Evolutionary conservation across 208 protist species (phyloP).

Genomic region (Crithidia bombi): DNA sequence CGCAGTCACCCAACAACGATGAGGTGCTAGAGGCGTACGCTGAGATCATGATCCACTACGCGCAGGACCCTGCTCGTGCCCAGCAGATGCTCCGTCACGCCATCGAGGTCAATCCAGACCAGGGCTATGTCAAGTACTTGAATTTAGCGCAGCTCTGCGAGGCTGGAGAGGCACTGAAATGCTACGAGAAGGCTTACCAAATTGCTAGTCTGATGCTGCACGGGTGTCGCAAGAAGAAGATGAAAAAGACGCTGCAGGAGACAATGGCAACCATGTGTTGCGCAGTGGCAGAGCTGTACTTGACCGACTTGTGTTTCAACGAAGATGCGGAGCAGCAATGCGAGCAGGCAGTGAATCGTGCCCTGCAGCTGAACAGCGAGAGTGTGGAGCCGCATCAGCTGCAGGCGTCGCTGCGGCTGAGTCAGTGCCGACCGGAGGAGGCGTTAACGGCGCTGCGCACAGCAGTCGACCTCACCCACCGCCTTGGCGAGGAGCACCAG

Average conservation of each 20-base stretch:
- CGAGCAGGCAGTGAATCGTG: slow-evolving; percentile 62
- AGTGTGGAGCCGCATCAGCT: slow-evolving; percentile 87
- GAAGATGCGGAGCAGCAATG: slow-evolving; percentile 86
- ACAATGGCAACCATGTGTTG: slow-evolving; percentile 86
- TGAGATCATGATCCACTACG: slow-evolving; percentile 91
- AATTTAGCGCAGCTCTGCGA: slow-evolving; percentile 90
- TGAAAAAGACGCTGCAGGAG: slow-evolving; percentile 60
- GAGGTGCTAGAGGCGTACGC: slow-evolving; percentile 93
- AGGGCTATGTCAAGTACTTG: slow-evolving; percentile 91
- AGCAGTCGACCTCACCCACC: slow-evolving; percentile 82
- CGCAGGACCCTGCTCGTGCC: slow-evolving; percentile 65
- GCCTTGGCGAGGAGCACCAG: slow-evolving; percentile 84
- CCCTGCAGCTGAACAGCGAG: slow-evolving; percentile 54
- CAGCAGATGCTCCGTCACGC: slow-evolving; percentile 87
- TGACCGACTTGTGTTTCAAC: slow-evolving; percentile 90
- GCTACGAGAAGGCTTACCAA: slow-evolving; percentile 80
- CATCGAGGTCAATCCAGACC: slow-evolving; percentile 81
- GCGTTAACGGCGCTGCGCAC: slow-evolving; percentile 62
- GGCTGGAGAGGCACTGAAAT: slow-evolving; percentile 74
- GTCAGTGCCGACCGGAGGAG: slow-evolving; percentile 75
- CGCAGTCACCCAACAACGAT: slow-evolving; percentile 77
- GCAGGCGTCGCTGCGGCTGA: slow-evolving; percentile 81
- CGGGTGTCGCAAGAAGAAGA: slow-evolving; percentile 59
- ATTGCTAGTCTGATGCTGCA: slow-evolving; percentile 64
- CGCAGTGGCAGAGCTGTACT: slow-evolving; percentile 89